Conservation (phyloP, 1,139 yeast genomes). For the Diutina neorugosa region DNA sequence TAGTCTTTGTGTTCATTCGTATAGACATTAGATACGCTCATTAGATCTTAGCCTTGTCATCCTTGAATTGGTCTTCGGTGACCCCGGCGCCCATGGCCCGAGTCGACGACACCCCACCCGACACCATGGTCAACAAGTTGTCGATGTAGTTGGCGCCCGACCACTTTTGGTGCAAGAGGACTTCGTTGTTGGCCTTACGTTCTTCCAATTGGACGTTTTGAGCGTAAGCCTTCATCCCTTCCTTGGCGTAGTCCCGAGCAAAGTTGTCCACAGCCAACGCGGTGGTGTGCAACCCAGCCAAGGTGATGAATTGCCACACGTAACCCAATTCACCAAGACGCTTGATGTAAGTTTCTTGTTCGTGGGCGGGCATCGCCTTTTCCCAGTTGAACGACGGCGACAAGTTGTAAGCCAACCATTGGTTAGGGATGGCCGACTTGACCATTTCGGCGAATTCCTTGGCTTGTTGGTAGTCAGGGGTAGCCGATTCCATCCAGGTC, state of each 20-base stretch:
- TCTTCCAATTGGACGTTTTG: conserved; percentile 78
- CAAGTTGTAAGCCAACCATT: conserved; percentile 93
- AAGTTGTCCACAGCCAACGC: conserved; percentile 87
- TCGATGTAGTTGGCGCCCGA: conserved; percentile 98
- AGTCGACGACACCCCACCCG: conserved; percentile 92
- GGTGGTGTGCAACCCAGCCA: conserved; percentile 94
- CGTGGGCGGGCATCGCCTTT: conserved; percentile 77
- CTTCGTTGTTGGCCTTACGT: conserved; percentile 84
- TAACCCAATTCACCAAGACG: conserved; percentile 85
- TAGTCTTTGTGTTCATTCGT: neutral
- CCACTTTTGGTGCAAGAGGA: conserved; percentile 97
- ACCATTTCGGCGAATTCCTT: conserved; percentile 92
- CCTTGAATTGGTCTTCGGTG: conserved; percentile 88
- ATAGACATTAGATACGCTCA: neutral
- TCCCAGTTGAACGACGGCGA: conserved; percentile 99
- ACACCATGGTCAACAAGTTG: conserved; percentile 75
- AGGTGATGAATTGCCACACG: conserved; percentile 96
- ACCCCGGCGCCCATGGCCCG: conserved; percentile 99
- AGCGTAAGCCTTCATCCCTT: conserved; percentile 96
- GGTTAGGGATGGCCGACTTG: conserved; percentile 66
- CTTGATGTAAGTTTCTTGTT: conserved; percentile 83
- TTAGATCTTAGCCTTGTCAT: neutral
- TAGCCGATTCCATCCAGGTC: conserved; percentile 98
- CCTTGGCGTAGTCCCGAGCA: conserved; percentile 62
- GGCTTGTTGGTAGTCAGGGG: conserved; percentile 90